Evolutionary conservation across 768 basidiomycete species (phyloP).

Genomic region (Aureoboletus auriporus): DNA sequence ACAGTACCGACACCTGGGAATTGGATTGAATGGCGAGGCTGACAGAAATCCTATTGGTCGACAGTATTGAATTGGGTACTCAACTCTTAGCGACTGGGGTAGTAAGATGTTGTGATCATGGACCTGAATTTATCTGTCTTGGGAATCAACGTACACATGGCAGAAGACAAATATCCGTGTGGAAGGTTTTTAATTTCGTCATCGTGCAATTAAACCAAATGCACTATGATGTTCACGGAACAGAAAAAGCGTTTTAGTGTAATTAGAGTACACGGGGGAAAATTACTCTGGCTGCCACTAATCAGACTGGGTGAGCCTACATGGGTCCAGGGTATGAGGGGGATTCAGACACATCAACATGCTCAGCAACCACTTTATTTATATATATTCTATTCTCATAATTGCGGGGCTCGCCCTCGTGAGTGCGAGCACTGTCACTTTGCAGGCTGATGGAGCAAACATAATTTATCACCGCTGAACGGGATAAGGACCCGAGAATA

Average conservation of each 20-base stretch:
- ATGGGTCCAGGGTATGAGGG: not conserved
- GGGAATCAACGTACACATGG: slow-evolving; percentile 12
- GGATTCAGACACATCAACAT: slow-evolving; percentile 1
- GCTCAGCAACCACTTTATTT: not conserved
- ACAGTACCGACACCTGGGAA: not conserved
- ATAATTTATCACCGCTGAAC: slow-evolving; percentile 21
- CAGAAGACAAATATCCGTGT: slow-evolving; percentile 4
- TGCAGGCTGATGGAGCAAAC: slow-evolving; percentile 12
- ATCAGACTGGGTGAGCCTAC: not conserved
- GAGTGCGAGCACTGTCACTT: slow-evolving; percentile 7
- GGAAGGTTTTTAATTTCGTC: slow-evolving; percentile 14
- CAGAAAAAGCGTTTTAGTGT: slow-evolving; percentile 7
- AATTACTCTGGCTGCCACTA: not conserved
- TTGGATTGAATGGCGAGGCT: not conserved
- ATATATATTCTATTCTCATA: slow-evolving; percentile 4
- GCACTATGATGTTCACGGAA: slow-evolving; percentile 12
- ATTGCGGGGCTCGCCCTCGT: slow-evolving; percentile 1
- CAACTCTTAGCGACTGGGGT: not conserved
- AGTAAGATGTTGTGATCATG: slow-evolving; percentile 4
- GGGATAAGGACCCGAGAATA: slow-evolving; percentile 20
- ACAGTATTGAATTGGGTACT: too few relatives aligned
- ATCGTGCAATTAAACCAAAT: slow-evolving; percentile 26
- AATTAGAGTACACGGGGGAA: slow-evolving; percentile 13
- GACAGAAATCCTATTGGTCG: not conserved
- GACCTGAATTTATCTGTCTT: slow-evolving; percentile 27